phyloP scores from a whole-genome alignment of 306 rosid species.

The Benincasa hispida region DNA sequence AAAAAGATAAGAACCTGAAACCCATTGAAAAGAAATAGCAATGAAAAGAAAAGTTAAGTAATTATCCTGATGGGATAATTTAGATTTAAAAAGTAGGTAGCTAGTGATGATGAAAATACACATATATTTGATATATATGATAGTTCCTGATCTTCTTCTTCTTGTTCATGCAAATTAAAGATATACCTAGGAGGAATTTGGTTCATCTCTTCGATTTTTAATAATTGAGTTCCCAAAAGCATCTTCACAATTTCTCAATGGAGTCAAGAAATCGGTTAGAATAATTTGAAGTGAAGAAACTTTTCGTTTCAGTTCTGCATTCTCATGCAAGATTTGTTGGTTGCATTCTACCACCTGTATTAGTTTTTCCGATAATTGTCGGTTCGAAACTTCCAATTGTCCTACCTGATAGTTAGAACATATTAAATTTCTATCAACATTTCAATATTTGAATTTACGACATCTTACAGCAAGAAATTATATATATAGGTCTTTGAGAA shows the following conservation, averaged over 20 bases:
- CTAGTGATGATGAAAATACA: neutral
- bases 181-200: neutral
- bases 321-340: constrained; percentile 31
- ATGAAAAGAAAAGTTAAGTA: neutral
- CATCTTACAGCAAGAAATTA: too few species aligned
- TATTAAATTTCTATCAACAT: neutral
- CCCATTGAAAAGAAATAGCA: neutral
- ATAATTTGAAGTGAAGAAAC: constrained; percentile 30
- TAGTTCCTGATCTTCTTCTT: neutral
- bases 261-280: constrained; percentile 18
- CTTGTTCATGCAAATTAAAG: too few species aligned
- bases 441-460: too few species aligned
- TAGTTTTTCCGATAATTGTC: constrained; percentile 27
- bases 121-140: neutral
- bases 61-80: neutral
- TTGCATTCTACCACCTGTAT: constrained; percentile 28
- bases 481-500: too few species aligned
- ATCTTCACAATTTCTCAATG: constrained; percentile 13
- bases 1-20: neutral
- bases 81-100: neutral
- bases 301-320: constrained; percentile 33
- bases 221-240: constrained; percentile 4
- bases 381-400: constrained; percentile 23
- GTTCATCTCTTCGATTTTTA: constrained; percentile 4
- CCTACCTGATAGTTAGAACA: neutral